Conservation (phyloP, 2,329 filamentous ascomycete species). For the Diaporthe sp. region DNA sequence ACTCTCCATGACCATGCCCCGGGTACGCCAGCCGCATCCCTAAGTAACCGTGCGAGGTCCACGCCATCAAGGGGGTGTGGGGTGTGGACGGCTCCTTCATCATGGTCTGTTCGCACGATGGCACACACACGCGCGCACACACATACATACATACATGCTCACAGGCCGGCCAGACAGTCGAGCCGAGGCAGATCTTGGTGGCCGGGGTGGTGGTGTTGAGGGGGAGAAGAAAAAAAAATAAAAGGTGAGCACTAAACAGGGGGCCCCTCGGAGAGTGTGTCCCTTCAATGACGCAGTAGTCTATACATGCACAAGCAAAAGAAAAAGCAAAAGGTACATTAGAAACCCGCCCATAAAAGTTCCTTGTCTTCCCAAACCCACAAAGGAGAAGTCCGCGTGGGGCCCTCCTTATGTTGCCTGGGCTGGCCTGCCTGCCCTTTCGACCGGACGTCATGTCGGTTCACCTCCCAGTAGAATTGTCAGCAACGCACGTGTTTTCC, state of each 20-base stretch:
- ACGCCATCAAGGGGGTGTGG: neutral
- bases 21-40: conserved; percentile 21
- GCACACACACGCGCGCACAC: neutral
- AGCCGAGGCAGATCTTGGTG: conserved; percentile 22
- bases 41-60: conserved; percentile 5
- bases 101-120: conserved; percentile 18
- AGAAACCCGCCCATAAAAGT: conserved; percentile 12
- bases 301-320: neutral
- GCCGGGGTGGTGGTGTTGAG: neutral
- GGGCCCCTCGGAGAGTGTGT: neutral
- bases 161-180: neutral
- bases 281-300: conserved; percentile 23
- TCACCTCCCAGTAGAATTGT: neutral
- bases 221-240: neutral
- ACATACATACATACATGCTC: neutral
- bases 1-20: conserved; percentile 8
- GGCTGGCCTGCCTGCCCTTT: neutral
- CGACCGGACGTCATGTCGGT: conserved; percentile 24
- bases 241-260: conserved; percentile 11
- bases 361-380: neutral
- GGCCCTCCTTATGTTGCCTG: neutral
- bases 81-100: neutral
- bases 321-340: neutral
- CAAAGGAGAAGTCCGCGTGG: conserved; percentile 4
- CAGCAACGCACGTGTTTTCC: conserved; percentile 3